A percentile compares a stretch with the other conserved stretches of the same genome.
Conservation (phyloP, 73 alveolate species). For the Paramecium primaurelia region DNA sequence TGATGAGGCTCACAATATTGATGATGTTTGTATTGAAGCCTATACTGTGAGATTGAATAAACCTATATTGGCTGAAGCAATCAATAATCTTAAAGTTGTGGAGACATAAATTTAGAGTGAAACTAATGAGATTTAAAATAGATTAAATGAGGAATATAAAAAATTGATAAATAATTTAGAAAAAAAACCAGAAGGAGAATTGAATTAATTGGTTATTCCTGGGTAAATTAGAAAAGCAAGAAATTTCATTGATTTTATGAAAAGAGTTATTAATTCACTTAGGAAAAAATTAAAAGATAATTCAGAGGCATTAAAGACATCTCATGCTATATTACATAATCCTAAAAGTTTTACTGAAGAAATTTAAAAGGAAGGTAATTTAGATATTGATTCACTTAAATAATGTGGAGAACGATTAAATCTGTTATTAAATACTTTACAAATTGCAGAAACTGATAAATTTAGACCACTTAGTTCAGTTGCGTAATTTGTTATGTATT, state of each 20-base stretch:
- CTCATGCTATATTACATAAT: not conserved
- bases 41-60: conserved; percentile 73
- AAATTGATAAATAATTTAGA: conserved; percentile 61
- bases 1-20: conserved; percentile 89
- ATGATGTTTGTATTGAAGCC: conserved; percentile 84
- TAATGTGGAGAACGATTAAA: conserved; percentile 68
- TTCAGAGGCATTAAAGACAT: conserved; percentile 60
- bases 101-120: conserved; percentile 65
- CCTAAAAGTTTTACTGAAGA: conserved; percentile 26
- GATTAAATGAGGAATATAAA: conserved; percentile 66
- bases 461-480: conserved; percentile 63
- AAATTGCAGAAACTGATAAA: conserved; percentile 71
- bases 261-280: conserved; percentile 69
- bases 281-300: conserved; percentile 67
- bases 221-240: conserved; percentile 81
- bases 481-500: conserved; percentile 75
- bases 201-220: conserved; percentile 66
- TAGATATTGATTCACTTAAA: conserved; percentile 20
- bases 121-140: conserved; percentile 43
- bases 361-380: not conserved
- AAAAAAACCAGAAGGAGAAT: conserved; percentile 39
- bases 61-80: conserved; percentile 68
- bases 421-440: conserved; percentile 70
- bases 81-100: conserved; percentile 62
- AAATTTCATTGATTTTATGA: conserved; percentile 73